Conservation (phyloP, 108 stramenopile species). For the Parmales sp. region DNA sequence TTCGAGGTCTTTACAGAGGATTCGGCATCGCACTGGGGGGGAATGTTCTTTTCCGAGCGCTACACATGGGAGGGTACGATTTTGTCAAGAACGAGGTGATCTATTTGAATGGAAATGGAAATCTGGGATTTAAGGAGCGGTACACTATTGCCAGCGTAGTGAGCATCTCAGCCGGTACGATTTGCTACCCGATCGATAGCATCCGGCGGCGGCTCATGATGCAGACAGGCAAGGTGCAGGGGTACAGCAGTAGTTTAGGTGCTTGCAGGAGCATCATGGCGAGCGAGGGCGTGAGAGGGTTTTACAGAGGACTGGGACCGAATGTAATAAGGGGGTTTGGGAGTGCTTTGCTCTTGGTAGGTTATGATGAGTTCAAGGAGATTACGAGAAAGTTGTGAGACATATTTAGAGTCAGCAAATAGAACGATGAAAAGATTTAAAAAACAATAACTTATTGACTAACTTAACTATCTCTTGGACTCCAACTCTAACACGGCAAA, state of each 20-base stretch:
- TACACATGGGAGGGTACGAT: slow-evolving; percentile 94
- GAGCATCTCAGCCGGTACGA: slow-evolving; percentile 68
- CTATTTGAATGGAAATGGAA: slow-evolving; percentile 31
- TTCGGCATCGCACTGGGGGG: slow-evolving; percentile 86
- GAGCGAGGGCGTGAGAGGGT: slow-evolving; percentile 56
- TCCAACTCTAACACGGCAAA: too few relatives aligned
- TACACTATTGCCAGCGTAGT: slow-evolving; percentile 5
- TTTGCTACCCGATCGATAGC: slow-evolving; percentile 97
- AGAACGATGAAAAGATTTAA: too few relatives aligned
- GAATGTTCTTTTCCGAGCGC: slow-evolving; percentile 84
- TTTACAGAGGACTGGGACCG: slow-evolving; percentile 67
- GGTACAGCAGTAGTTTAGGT: slow-evolving; percentile 37
- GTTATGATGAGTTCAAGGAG: slow-evolving; percentile 53
- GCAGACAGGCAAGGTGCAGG: slow-evolving; percentile 32
- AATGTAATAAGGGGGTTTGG: slow-evolving; percentile 66
- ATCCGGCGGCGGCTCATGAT: slow-evolving; percentile 94
- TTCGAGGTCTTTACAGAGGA: slow-evolving; percentile 88
- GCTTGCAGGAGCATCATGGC: slow-evolving; percentile 44
- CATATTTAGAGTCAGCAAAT: too few relatives aligned
- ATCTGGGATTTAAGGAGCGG: slow-evolving; percentile 4
- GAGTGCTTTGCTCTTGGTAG: slow-evolving; percentile 64
- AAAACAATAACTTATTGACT: too few relatives aligned
- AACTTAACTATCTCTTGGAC: too few relatives aligned
- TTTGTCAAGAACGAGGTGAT: slow-evolving; percentile 62
- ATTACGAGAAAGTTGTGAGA: too few relatives aligned